phyloP scores from a whole-genome alignment of 441 rosid species.

The Aleurites moluccanus region DNA sequence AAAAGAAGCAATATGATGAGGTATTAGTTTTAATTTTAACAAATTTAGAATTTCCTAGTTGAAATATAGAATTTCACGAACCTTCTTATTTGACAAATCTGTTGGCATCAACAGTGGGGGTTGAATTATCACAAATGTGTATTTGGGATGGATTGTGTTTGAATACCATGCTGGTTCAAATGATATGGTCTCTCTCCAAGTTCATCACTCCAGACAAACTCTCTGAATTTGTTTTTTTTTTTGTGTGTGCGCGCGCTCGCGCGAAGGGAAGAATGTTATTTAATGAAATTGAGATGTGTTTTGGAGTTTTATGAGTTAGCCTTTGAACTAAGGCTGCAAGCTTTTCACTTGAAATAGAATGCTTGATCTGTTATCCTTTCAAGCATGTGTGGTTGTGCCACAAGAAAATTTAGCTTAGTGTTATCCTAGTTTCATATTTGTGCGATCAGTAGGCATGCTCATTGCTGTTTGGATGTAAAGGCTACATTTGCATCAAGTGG shows the following conservation, averaged over 20 bases:
- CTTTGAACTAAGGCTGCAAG: background rate
- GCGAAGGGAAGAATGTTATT: too few relatives aligned
- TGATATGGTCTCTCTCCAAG: background rate
- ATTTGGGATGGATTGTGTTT: background rate
- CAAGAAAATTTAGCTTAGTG: background rate
- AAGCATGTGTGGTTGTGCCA: background rate
- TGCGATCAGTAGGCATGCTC: background rate
- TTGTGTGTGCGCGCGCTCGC: background rate
- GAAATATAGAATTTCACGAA: too few relatives aligned
- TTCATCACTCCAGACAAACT: background rate
- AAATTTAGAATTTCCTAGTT: background rate
- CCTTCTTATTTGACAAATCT: background rate
- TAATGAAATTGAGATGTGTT: background rate
- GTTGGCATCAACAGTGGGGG: background rate
- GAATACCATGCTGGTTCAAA: background rate
- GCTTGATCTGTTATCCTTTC: background rate
- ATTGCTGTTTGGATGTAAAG: background rate
- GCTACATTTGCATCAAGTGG: background rate
- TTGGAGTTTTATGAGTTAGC: background rate
- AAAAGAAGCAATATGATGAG: slow-evolving; percentile 92
- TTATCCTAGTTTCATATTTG: background rate
- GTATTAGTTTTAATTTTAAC: slow-evolving; percentile 31
- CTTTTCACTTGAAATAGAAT: background rate
- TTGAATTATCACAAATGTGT: too few relatives aligned
- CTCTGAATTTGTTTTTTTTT: background rate